Percentiles rank a stretch among this genome's conserved stretches.
Conservation (phyloP, 2,329 filamentous ascomycete species). For the Epichloe festucae region DNA sequence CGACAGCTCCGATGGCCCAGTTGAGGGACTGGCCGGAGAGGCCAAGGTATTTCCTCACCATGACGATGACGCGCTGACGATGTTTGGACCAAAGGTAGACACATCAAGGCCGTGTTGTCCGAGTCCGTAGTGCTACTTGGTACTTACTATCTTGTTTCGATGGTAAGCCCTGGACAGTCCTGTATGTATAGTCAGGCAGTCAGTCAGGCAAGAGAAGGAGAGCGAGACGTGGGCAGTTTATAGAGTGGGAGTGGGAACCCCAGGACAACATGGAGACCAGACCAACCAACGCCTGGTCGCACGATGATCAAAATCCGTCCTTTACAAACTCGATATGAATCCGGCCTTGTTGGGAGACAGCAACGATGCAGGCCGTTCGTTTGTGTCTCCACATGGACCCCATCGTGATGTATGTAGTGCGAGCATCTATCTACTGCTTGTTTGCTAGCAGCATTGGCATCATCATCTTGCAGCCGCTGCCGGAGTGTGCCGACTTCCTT, state of each 20-base stretch:
- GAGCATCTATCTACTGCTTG: too few relatives aligned
- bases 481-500: neutral
- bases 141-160: too few relatives aligned
- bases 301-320: too few relatives aligned
- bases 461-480: neutral
- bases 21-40: constrained; percentile 53
- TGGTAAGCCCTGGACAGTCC: too few relatives aligned
- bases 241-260: neutral
- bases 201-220: neutral
- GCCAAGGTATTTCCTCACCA: constrained; percentile 43
- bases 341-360: neutral
- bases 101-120: neutral
- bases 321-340: neutral
- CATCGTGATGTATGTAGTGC: neutral
- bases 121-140: neutral
- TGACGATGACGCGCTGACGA: constrained; percentile 11
- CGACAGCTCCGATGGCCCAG: constrained; percentile 56
- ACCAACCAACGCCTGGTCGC: too few relatives aligned
- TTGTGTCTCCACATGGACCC: neutral
- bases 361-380: neutral
- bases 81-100: neutral
- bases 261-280: too few relatives aligned
- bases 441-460: neutral
- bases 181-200: too few relatives aligned
- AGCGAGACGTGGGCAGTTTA: neutral